phyloP scores from a whole-genome alignment of 164 flowering plant genomes.

The Euptelea pleiosperma region DNA sequence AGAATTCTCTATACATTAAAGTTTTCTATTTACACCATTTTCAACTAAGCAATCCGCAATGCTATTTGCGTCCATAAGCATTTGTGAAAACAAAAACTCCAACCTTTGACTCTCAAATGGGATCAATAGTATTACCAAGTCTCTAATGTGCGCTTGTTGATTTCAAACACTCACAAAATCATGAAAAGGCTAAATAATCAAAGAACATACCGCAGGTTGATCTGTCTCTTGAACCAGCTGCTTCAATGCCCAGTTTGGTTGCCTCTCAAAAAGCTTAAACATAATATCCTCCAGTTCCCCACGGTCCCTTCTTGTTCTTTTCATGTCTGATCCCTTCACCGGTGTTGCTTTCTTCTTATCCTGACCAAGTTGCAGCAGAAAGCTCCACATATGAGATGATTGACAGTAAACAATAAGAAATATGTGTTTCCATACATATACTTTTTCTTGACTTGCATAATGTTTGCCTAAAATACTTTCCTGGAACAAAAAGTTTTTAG shows the following conservation, averaged over 20 bases:
- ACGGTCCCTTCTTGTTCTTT: slow-evolving; percentile 83
- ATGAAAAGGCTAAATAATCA: neutral
- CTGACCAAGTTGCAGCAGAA: slow-evolving; percentile 29
- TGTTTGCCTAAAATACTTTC: too few relatives aligned
- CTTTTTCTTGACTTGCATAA: too few relatives aligned
- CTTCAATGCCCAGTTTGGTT: slow-evolving; percentile 78
- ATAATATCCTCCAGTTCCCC: slow-evolving; percentile 79
- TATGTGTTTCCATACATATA: neutral
- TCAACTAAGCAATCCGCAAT: too few relatives aligned
- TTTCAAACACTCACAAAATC: slow-evolving; percentile 60
- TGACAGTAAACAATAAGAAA: neutral
- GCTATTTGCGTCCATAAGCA: too few relatives aligned
- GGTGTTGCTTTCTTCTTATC: slow-evolving; percentile 65
- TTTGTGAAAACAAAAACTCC: too few relatives aligned
- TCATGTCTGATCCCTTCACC: slow-evolving; percentile 56
- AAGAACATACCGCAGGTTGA: slow-evolving; percentile 75
- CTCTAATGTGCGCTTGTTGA: slow-evolving; percentile 33
- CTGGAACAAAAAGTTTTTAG: too few relatives aligned
- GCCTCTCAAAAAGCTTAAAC: slow-evolving; percentile 89
- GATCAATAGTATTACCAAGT: neutral
- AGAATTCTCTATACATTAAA: too few relatives aligned
- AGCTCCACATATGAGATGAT: neutral
- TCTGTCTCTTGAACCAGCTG: slow-evolving; percentile 76
- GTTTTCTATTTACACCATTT: too few relatives aligned
- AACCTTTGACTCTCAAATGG: too few relatives aligned